These are phyloP conservation scores for Wickerhamiella lipophila DNA, from an alignment of 805 yeast species.

Conservation along the genomic window DNA sequence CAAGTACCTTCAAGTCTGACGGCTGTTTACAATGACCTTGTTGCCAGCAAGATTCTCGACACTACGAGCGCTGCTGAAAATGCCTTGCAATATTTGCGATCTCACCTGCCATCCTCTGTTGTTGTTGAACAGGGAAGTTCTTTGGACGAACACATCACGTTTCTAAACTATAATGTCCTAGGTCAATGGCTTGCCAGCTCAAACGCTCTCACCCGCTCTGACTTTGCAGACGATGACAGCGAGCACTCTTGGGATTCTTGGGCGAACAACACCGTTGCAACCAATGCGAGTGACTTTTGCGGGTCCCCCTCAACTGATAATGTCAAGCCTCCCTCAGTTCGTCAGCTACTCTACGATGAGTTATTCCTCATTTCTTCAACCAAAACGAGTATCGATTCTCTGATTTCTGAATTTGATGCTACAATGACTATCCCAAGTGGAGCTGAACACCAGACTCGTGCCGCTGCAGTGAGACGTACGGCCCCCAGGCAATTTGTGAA, in stretches of 20 bases:
- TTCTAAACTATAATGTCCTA: background rate
- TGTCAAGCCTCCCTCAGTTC: background rate
- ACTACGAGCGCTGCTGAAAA: background rate
- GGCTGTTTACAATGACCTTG: background rate
- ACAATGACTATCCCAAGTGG: background rate
- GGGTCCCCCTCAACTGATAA: background rate
- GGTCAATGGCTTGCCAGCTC: background rate
- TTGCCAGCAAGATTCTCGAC: background rate
- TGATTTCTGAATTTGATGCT: background rate
- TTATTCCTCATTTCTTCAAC: background rate
- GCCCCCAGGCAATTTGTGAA: background rate
- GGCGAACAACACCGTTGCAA: background rate
- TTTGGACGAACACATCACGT: background rate
- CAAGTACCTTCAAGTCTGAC: background rate
- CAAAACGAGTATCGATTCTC: background rate
- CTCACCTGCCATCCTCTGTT: background rate
- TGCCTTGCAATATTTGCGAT: background rate
- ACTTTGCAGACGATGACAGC: conserved; percentile 1
- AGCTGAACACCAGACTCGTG: background rate
- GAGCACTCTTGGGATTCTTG: conserved; percentile 6
- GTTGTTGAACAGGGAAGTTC: background rate
- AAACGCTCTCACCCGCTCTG: background rate
- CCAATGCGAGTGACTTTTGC: background rate
- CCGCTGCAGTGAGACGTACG: background rate
- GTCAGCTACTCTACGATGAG: conserved; percentile 4